Conservation (phyloP, 108 stramenopile genomes). For the Nitzschia sp. region DNA sequence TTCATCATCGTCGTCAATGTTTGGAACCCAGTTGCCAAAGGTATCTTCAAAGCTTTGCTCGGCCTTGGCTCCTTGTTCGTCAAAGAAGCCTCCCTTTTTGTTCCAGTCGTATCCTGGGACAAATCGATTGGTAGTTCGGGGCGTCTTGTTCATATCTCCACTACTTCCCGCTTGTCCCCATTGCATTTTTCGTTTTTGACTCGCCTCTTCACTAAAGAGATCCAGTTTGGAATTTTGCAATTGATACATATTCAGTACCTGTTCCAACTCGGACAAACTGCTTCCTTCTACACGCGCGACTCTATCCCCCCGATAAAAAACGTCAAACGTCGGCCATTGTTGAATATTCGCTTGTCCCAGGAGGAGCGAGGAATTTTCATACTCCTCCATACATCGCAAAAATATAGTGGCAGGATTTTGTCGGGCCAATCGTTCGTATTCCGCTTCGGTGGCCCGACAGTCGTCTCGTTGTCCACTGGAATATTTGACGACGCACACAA, state of each 20-base stretch:
- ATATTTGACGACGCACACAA: constrained; percentile 65
- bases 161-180: constrained; percentile 52
- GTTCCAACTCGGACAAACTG: constrained; percentile 43
- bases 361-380: constrained; percentile 48
- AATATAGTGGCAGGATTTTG: constrained; percentile 63
- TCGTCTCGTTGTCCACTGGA: constrained; percentile 29
- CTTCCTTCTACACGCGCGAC: constrained; percentile 62
- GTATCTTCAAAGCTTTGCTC: constrained; percentile 56
- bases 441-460: constrained; percentile 56
- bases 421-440: constrained; percentile 62
- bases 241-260: constrained; percentile 52
- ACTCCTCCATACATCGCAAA: constrained; percentile 64
- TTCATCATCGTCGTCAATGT: constrained; percentile 52
- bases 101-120: constrained; percentile 75
- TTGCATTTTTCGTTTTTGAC: constrained; percentile 20
- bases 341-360: constrained; percentile 45
- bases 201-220: constrained; percentile 58
- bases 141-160: constrained; percentile 30
- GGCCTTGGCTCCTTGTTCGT: constrained; percentile 51
- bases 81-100: constrained; percentile 56
- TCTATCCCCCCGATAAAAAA: constrained; percentile 57
- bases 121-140: constrained; percentile 61
- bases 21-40: constrained; percentile 70
- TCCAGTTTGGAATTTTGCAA: constrained; percentile 62
- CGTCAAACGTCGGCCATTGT: constrained; percentile 39